Conservation (phyloP, 2,329 filamentous ascomycete species). For the Fusarium brachygibbosum region DNA sequence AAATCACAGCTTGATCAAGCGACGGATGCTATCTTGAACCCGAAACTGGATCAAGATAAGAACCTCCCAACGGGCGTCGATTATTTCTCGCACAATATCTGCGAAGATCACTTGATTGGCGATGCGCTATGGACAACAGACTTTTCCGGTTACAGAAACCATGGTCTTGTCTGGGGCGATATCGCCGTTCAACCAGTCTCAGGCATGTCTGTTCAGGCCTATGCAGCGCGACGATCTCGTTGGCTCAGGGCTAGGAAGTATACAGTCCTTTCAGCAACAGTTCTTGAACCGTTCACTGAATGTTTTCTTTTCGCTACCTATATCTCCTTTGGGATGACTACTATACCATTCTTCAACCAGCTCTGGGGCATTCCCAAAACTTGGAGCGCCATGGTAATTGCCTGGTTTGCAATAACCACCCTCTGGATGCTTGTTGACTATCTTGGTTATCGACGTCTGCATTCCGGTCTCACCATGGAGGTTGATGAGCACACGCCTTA, state of each 20-base stretch:
- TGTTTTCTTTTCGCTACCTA: conserved; percentile 86
- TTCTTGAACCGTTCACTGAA: conserved; percentile 94
- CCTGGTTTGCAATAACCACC: conserved; percentile 76
- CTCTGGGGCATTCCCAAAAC: conserved; percentile 69
- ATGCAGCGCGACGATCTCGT: conserved; percentile 83
- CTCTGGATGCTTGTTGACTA: conserved; percentile 84
- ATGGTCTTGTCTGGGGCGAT: conserved; percentile 87
- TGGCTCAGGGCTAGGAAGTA: conserved; percentile 97
- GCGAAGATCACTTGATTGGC: conserved; percentile 96
- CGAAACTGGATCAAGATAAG: conserved; percentile 56
- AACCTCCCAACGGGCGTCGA: conserved; percentile 78
- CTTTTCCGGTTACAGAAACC: conserved; percentile 77
- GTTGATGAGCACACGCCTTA: conserved; percentile 78
- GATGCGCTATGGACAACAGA: conserved; percentile 87
- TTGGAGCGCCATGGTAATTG: conserved; percentile 73
- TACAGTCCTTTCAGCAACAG: conserved; percentile 87
- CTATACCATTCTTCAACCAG: conserved; percentile 72
- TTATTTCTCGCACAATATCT: conserved; percentile 95
- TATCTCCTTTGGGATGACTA: conserved; percentile 83
- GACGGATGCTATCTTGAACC: conserved; percentile 65
- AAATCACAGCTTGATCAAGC: conserved; percentile 87
- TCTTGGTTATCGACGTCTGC: conserved; percentile 78
- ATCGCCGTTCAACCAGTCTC: conserved; percentile 91
- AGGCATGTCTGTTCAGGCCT: conserved; percentile 81
- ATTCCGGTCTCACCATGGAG: conserved; percentile 78